These are phyloP conservation scores for Gossypium herbaceum DNA, from an alignment of 345 rosid species.

Conservation along the genomic window DNA sequence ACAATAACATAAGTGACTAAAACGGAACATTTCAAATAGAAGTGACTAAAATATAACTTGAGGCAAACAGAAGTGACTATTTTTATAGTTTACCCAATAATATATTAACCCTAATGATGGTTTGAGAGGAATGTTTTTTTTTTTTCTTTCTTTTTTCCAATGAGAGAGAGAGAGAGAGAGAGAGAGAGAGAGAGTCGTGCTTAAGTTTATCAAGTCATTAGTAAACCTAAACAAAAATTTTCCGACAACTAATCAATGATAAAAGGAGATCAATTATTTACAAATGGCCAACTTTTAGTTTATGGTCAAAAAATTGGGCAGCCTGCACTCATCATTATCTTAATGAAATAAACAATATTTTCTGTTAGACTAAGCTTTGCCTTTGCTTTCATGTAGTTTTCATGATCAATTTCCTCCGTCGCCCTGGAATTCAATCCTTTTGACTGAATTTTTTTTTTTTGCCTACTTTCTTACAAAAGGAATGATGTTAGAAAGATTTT, in stretches of 20 bases:
- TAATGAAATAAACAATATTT: not conserved
- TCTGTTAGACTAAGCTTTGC: not conserved
- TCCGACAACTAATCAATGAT: not conserved
- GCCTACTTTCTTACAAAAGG: not conserved
- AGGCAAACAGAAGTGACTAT: too few species aligned
- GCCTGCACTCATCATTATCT: not conserved
- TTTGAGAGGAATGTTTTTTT: not conserved
- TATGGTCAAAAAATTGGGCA: not conserved
- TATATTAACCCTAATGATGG: not conserved
- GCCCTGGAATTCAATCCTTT: slow-evolving; percentile 4
- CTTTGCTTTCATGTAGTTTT: not conserved
- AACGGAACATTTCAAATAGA: too few species aligned
- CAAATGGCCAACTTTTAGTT: not conserved
- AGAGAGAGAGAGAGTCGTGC: slow-evolving; percentile 3
- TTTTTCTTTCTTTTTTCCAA: not conserved
- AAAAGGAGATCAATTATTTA: not conserved
- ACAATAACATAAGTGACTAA: too few species aligned
- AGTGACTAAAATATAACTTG: too few species aligned
- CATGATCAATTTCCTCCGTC: not conserved
- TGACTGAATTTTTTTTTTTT: not conserved
- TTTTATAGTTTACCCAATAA: too few species aligned
- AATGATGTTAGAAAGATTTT: slow-evolving; percentile 1
- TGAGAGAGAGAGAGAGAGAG: not conserved
- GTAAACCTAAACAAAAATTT: not conserved
- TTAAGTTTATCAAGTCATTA: not conserved